phyloP scores from a whole-genome alignment of 768 basidiomycete genomes.

The Russula virescens region DNA sequence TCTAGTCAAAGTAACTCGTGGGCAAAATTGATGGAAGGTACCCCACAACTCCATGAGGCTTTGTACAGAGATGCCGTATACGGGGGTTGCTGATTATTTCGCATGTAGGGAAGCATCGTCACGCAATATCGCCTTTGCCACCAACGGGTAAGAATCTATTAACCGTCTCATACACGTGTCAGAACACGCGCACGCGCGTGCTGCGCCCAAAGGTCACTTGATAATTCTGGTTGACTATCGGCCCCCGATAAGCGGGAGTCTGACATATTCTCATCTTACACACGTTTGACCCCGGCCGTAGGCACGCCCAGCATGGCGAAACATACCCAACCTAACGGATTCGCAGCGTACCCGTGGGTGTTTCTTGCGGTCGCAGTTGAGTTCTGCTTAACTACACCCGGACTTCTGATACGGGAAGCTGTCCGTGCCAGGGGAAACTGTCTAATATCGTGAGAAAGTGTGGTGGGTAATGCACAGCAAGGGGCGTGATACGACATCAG shows the following conservation, averaged over 20 bases:
- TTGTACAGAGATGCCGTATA: constrained; percentile 4
- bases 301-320: no score
- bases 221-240: not conserved
- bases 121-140: not conserved
- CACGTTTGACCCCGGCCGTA: not conserved
- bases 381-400: no score
- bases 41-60: not conserved
- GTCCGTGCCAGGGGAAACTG: no score
- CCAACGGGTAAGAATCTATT: not conserved
- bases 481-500: no score
- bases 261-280: not conserved
- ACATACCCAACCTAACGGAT: no score
- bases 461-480: no score
- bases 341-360: no score
- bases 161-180: constrained; percentile 14
- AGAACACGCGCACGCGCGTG: not conserved
- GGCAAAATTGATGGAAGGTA: not conserved
- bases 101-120: not conserved
- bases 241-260: not conserved
- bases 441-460: no score
- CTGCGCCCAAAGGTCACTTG: not conserved
- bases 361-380: no score
- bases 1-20: not conserved
- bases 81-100: not conserved
- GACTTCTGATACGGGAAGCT: no score